Evolutionary conservation across 139 green algal genomes (phyloP), one percentile per base, ranked within the genome.

Genomic region (Chlamydomonas incerta): DNA sequence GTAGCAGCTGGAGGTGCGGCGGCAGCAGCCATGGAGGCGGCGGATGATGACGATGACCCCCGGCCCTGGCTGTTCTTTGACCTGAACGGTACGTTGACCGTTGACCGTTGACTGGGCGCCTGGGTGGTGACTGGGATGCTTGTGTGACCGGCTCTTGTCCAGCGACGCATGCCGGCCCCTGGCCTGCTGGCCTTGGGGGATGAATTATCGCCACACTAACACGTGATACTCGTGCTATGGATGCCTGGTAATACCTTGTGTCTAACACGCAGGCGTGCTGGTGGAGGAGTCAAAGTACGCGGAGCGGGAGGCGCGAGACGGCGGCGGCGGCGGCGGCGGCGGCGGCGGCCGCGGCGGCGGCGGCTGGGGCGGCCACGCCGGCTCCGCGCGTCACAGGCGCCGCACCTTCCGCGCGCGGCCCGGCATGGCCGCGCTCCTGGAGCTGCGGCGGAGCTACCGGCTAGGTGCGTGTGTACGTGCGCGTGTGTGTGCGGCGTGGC

Each of bases 61-160:
- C 20, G 47, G 3, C 85, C 88, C 8, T 81, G 92, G 26, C 46
- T 94, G 6, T 41, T 95, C 46, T 95, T 95, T 67, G 92, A 95
- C 57, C 70, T 95, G 26, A 93, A 94, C 47, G 92, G 92, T 60
- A 75, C 68, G 80, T 8, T n/a, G n/a, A n/a, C n/a, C n/a, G n/a
- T n/a, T n/a, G n/a, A n/a, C n/a, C n/a, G n/a, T n/a, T n/a, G n/a
- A n/a, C n/a, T n/a, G n/a, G n/a, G n/a, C n/a, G n/a, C n/a, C n/a
- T n/a, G n/a, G n/a, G n/a, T n/a, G n/a, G n/a, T n/a, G n/a, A n/a
- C n/a, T n/a, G n/a, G n/a, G n/a, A n/a, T n/a, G n/a, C n/a, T n/a
- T n/a, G n/a, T n/a, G n/a, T n/a, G n/a, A n/a, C n/a, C n/a, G n/a
- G n/a, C n/a, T n/a, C n/a, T n/a, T n/a, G n/a, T n/a, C n/a, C n/a